These are phyloP conservation scores for Aquilaria malaccensis DNA, from an alignment of 345 rosid genomes.

Conservation along the genomic window DNA sequence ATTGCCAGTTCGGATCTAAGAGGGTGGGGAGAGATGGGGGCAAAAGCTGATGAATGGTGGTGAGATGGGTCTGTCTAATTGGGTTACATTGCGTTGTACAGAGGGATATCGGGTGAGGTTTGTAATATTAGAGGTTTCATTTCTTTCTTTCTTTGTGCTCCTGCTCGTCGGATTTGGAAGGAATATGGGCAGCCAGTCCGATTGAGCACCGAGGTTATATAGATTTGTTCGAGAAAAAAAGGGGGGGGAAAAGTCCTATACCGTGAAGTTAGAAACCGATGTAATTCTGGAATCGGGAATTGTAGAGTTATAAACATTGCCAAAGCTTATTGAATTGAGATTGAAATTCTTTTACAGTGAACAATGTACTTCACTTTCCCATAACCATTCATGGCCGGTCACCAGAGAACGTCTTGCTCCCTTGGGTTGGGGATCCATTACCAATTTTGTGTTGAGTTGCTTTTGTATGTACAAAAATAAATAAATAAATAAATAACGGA, in stretches of 20 bases:
- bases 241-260: conserved; percentile 18
- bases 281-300: conserved; percentile 32
- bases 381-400: too few species aligned
- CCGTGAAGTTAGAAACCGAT: conserved; percentile 29
- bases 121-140: conserved; percentile 48
- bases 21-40: background rate
- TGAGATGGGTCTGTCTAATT: conserved; percentile 11
- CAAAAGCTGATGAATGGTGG: conserved; percentile 3
- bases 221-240: conserved; percentile 31
- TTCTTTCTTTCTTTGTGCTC: conserved; percentile 36
- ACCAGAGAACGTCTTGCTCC: too few species aligned
- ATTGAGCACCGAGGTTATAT: conserved; percentile 37
- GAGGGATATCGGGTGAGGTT: conserved; percentile 59
- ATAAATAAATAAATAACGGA: too few species aligned
- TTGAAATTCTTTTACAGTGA: conserved; percentile 32
- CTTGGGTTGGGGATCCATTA: too few species aligned
- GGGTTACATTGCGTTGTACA: conserved; percentile 48
- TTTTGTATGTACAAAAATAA: too few species aligned
- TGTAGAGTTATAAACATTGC: conserved; percentile 46
- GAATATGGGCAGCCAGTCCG: conserved; percentile 24
- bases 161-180: conserved; percentile 34
- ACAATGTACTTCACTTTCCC: too few species aligned
- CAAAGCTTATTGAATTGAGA: conserved; percentile 36
- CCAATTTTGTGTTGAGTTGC: too few species aligned
- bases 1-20: conserved; percentile 58